Evolutionary conservation across 306 rosid species (phyloP).

Genomic region (Prunus davidiana): DNA sequence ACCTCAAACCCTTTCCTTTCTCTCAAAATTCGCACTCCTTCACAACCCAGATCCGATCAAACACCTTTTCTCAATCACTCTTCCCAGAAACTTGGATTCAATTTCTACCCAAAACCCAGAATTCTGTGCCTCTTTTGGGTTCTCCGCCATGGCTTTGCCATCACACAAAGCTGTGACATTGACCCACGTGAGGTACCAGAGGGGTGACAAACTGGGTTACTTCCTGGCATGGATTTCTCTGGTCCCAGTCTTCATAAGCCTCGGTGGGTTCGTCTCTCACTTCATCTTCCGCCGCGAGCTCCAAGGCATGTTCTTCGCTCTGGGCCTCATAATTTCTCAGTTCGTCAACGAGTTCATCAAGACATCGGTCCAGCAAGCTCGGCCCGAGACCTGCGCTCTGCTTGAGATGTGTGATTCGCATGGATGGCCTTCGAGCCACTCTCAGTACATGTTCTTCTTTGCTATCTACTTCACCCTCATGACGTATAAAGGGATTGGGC

Average conservation of each 20-base stretch:
- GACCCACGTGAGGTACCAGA: constrained; percentile 71
- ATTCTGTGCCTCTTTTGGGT: background rate
- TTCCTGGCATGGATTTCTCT: constrained; percentile 87
- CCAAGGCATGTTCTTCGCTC: constrained; percentile 75
- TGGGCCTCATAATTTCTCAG: constrained; percentile 69
- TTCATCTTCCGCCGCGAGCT: constrained; percentile 94
- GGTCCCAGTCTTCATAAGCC: constrained; percentile 76
- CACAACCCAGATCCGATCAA: background rate
- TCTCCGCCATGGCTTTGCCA: constrained; percentile 20
- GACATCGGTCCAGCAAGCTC: constrained; percentile 66
- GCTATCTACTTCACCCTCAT: constrained; percentile 58
- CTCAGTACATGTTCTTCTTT: constrained; percentile 92
- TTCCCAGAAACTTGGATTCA: background rate
- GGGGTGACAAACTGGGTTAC: constrained; percentile 70
- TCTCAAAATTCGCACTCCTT: background rate
- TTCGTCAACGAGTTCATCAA: constrained; percentile 74
- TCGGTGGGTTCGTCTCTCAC: constrained; percentile 84
- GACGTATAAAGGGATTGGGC: constrained; percentile 32
- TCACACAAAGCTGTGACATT: constrained; percentile 71
- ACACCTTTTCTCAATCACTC: background rate
- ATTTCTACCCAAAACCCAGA: background rate
- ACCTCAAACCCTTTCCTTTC: background rate
- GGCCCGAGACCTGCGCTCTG: constrained; percentile 70
- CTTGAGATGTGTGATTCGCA: constrained; percentile 92
- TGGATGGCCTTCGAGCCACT: constrained; percentile 97